Conservation (phyloP, 225 moss, liverwort and hornwort species). For the Anthoceros angustus region DNA sequence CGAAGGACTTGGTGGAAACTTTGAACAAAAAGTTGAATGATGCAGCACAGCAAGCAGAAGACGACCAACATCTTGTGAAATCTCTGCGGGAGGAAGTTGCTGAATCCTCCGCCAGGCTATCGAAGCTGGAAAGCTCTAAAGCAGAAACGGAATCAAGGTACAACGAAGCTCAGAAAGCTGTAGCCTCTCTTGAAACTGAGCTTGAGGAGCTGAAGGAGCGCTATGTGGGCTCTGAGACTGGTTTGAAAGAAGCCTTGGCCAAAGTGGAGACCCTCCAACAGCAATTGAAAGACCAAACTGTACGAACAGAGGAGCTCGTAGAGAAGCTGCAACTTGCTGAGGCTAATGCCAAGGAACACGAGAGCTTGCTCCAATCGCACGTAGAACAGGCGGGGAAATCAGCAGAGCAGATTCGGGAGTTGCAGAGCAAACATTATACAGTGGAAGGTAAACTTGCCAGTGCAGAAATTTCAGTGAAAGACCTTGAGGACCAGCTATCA, state of each 20-base stretch:
- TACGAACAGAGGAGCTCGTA: not conserved
- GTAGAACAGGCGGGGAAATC: not conserved
- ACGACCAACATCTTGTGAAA: not conserved
- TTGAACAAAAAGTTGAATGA: not conserved
- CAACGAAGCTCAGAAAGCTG: not conserved
- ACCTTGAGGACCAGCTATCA: not conserved
- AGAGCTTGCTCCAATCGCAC: not conserved
- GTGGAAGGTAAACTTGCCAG: not conserved
- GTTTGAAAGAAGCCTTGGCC: not conserved
- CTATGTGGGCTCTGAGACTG: not conserved
- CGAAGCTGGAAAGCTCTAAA: not conserved
- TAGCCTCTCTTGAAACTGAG: not conserved
- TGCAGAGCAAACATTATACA: not conserved
- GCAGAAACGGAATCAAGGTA: not conserved
- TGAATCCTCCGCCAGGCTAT: not conserved
- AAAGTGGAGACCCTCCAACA: not conserved
- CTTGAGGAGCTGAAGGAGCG: not conserved
- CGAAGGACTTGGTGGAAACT: not conserved
- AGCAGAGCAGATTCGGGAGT: not conserved
- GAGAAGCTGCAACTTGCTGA: not conserved
- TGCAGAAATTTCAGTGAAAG: not conserved
- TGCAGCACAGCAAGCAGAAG: not conserved
- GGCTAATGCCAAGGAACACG: not conserved
- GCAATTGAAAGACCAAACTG: not conserved
- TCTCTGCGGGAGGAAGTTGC: not conserved